A percentile compares a stretch with the other conserved stretches of the same genome.
Conservation (phyloP, 2,329 filamentous ascomycete genomes). For the Metarhizium rileyi region DNA sequence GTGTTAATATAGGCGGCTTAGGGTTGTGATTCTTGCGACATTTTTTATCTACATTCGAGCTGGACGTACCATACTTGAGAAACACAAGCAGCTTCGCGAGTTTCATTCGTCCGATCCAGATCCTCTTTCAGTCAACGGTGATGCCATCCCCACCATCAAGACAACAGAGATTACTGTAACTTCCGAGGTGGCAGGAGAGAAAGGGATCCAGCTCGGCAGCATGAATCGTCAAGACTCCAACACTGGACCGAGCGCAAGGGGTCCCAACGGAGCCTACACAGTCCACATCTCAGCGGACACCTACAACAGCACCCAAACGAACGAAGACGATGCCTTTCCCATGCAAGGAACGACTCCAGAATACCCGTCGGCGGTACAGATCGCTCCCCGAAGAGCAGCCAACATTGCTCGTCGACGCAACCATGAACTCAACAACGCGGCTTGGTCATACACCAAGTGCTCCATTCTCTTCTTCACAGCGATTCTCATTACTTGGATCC, state of each 20-base stretch:
- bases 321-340: conserved; percentile 18
- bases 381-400: conserved; percentile 13
- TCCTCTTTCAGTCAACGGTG: conserved; percentile 27
- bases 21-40: conserved; percentile 51
- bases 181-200: conserved; percentile 29
- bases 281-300: conserved; percentile 37
- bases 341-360: conserved; percentile 14
- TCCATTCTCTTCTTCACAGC: conserved; percentile 63
- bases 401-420: conserved; percentile 26
- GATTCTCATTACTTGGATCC: conserved; percentile 66
- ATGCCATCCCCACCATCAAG: conserved; percentile 39
- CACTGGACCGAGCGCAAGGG: conserved; percentile 7
- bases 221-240: conserved; percentile 13
- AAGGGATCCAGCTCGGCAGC: conserved; percentile 15
- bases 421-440: conserved; percentile 50
- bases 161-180: conserved; percentile 58
- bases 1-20: conserved; percentile 16
- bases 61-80: conserved; percentile 58
- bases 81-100: conserved; percentile 50
- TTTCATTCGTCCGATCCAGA: conserved; percentile 40
- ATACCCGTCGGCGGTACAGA: conserved; percentile 9
- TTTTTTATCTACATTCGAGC: conserved; percentile 56
- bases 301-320: conserved; percentile 3
- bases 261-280: conserved; percentile 31
- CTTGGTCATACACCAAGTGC: conserved; percentile 62